These are phyloP conservation scores for Odontarrhena argentea DNA, from an alignment of 345 rosid genomes.

Conservation along the genomic window DNA sequence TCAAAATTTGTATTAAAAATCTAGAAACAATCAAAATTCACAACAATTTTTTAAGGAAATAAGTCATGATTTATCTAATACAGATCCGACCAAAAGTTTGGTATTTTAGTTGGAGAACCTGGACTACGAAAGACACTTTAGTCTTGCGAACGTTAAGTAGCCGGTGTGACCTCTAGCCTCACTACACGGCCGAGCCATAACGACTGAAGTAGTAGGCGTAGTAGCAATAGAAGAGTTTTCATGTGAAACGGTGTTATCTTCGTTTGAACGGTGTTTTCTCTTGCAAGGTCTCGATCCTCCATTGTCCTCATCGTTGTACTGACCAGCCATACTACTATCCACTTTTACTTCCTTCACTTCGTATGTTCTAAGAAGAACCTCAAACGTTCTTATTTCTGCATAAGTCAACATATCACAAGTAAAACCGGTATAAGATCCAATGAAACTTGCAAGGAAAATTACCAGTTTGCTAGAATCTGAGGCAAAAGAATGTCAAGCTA, in stretches of 20 bases:
- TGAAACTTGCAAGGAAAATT: not conserved
- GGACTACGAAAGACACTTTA: conserved; percentile 51
- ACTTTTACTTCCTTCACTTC: conserved; percentile 76
- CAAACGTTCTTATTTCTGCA: conserved; percentile 85
- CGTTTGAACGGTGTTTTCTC: conserved; percentile 64
- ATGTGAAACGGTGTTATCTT: conserved; percentile 38
- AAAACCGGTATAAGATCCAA: not conserved
- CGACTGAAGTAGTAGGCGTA: conserved; percentile 39
- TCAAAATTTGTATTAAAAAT: not conserved
- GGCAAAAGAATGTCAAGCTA: not conserved
- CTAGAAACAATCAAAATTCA: conserved; percentile 11
- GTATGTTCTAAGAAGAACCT: conserved; percentile 77
- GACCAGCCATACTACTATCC: conserved; percentile 29
- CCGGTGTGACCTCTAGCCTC: conserved; percentile 97
- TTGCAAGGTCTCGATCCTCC: conserved; percentile 58
- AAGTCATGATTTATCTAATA: conserved; percentile 6
- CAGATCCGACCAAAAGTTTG: not conserved
- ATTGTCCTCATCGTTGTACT: conserved; percentile 43
- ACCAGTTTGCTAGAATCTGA: not conserved
- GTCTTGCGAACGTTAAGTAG: conserved; percentile 89
- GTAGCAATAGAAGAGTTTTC: conserved; percentile 37
- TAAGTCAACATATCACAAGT: conserved; percentile 19
- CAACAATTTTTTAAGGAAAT: not conserved
- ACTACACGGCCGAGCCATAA: conserved; percentile 76
- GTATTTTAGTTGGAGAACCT: not conserved